A percentile compares a stretch with the other conserved stretches of the same genome.
Conservation (phyloP, 2,329 filamentous ascomycete species). For the Colletotrichum higginsianum region DNA sequence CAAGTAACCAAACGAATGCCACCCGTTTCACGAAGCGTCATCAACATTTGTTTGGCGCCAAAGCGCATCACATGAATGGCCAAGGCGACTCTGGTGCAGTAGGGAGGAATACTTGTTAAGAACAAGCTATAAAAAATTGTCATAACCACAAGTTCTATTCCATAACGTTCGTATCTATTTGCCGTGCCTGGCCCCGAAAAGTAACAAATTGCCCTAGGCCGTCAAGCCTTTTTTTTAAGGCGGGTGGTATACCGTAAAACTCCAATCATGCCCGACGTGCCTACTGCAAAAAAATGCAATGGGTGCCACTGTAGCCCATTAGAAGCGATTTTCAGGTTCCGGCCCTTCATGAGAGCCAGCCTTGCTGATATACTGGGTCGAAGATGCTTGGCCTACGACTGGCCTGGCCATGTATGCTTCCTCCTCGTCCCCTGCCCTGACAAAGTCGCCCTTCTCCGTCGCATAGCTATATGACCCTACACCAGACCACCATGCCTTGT, state of each 20-base stretch:
- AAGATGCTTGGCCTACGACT: slow-evolving; percentile 24
- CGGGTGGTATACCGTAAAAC: slow-evolving; percentile 40
- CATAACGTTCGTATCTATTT: slow-evolving; percentile 30
- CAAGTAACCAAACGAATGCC: not conserved
- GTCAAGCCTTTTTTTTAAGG: slow-evolving; percentile 15
- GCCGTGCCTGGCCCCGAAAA: slow-evolving; percentile 24
- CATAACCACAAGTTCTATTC: slow-evolving; percentile 27
- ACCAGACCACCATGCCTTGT: slow-evolving; percentile 85
- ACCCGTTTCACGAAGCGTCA: not conserved
- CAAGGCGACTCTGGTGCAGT: not conserved
- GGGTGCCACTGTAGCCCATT: not conserved
- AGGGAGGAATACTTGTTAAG: not conserved
- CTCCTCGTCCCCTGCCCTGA: slow-evolving; percentile 50
- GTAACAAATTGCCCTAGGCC: slow-evolving; percentile 17
- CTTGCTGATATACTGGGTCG: slow-evolving; percentile 33
- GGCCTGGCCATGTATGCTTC: slow-evolving; percentile 44
- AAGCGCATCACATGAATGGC: not conserved
- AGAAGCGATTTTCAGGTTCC: slow-evolving; percentile 32
- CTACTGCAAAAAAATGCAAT: slow-evolving; percentile 20
- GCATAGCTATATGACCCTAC: slow-evolving; percentile 74
- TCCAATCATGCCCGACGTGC: slow-evolving; percentile 35
- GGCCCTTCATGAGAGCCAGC: slow-evolving; percentile 26
- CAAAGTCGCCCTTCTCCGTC: slow-evolving; percentile 55
- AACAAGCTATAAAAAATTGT: not conserved
- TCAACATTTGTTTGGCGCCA: not conserved